phyloP scores from a whole-genome alignment of 2,329 filamentous ascomycete genomes.

The Apiospora phragmitis region DNA sequence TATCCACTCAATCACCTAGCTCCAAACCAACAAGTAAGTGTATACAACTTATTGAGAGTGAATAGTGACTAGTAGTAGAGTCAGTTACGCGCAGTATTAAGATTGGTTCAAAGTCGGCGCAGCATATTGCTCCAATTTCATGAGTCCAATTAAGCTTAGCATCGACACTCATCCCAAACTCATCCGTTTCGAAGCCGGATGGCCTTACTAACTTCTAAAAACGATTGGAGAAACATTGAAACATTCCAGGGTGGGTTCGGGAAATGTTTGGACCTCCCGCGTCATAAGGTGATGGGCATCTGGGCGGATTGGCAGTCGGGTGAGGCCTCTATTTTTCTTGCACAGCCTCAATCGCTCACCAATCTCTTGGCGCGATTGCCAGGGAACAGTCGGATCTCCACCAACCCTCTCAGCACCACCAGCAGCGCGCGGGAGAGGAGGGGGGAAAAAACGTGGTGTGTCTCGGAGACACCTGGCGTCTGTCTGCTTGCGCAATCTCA shows the following conservation, averaged over 20 bases:
- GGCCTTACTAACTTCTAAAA: background rate
- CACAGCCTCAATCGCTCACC: background rate
- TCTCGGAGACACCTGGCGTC: background rate
- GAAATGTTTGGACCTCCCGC: background rate
- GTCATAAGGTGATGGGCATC: background rate
- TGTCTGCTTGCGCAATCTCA: background rate
- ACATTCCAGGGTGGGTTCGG: background rate
- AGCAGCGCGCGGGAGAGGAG: background rate
- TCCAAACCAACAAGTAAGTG: background rate
- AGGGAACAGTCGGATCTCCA: conserved; percentile 1
- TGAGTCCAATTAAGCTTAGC: conserved; percentile 3
- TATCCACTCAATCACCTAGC: background rate
- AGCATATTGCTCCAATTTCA: conserved; percentile 1
- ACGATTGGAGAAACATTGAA: conserved; percentile 8
- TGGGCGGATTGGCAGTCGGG: background rate
- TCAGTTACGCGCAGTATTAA: background rate
- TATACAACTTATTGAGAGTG: background rate
- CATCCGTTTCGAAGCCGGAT: background rate
- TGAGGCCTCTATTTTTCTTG: conserved; percentile 5
- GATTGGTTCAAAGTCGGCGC: background rate
- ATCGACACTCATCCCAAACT: background rate
- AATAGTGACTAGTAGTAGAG: background rate
- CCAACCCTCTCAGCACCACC: background rate
- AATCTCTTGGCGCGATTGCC: background rate
- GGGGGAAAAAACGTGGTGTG: background rate